Percentiles rank a stretch among this genome's conserved stretches.
These are phyloP conservation scores for Tephrocybe sp. DNA, from an alignment of 768 basidiomycete species.

Conservation along the genomic window DNA sequence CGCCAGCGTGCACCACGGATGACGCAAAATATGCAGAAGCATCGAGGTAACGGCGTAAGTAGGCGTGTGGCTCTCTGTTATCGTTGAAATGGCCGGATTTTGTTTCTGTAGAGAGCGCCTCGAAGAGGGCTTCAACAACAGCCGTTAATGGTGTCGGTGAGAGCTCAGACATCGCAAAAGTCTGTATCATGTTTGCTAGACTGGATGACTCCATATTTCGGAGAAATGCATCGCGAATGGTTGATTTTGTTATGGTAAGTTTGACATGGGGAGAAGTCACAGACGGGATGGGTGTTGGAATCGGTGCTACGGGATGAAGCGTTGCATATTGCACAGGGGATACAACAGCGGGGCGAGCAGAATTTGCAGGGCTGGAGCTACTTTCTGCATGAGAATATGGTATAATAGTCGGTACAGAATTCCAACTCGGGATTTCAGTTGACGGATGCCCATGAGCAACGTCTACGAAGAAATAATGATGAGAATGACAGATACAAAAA, in stretches of 20 bases:
- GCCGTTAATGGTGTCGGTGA: conserved; percentile 49
- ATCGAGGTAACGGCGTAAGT: conserved; percentile 51
- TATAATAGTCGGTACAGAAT: conserved; percentile 32
- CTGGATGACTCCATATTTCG: conserved; percentile 44
- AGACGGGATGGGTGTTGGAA: conserved; percentile 22
- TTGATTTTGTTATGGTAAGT: conserved; percentile 30
- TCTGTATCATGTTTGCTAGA: conserved; percentile 53
- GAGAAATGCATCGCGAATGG: conserved; percentile 47
- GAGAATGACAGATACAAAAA: conserved; percentile 7
- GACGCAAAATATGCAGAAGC: conserved; percentile 50
- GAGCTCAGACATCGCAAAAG: conserved; percentile 45
- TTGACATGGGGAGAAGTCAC: conserved; percentile 21
- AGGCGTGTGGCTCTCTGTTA: conserved; percentile 35
- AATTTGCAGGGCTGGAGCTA: conserved; percentile 33
- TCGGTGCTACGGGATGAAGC: conserved; percentile 33
- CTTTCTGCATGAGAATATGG: conserved; percentile 39
- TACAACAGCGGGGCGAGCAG: conserved; percentile 28
- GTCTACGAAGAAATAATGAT: conserved; percentile 3
- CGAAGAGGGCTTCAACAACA: conserved; percentile 53
- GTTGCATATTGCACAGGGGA: conserved; percentile 41
- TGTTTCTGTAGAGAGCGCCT: conserved; percentile 43
- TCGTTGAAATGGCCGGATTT: conserved; percentile 26
- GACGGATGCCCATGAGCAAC: conserved; percentile 15
- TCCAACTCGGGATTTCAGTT: conserved; percentile 32
- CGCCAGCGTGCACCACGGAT: conserved; percentile 50